Evolutionary conservation across 192 early-diverging fungal species (phyloP), one percentile per base, ranked within the genome.

Genomic region (Backusella mclennaniae): DNA sequence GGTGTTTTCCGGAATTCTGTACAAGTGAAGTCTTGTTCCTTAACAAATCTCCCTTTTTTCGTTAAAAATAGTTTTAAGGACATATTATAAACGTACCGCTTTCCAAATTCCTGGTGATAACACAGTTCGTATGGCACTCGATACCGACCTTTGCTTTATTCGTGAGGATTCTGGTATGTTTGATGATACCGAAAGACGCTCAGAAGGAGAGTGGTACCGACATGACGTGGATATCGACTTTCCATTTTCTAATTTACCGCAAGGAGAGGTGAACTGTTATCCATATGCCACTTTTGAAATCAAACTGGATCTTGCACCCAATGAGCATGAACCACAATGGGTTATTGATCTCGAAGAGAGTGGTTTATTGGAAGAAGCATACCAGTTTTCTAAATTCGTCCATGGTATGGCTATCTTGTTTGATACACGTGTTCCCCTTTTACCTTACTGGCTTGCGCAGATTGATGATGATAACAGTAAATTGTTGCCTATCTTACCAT

Each of bases 71-170:
- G 87, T 95, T 9, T 83, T 97, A 72, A 88, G 97, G 72, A 95
- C 96, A 12, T 94, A 95, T 77, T 99, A 98, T 87, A 97, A 97
- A 82, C 91, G 98, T 74, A 97, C 96, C 9, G 98, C 98, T 14
- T 99, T 99, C 88, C 98, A 99, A 84, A 88, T 99, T 35, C 98
- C 98, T 4, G 96, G 95, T 19, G 98, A 99, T 84, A 88, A 93
- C 3, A 85, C 92, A 19, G 97, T 98, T 69, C 92, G 98, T 38
- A 95, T 99, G 59, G 96, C 96, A 29, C 86, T 99, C 6, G 98
- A 99, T 80, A 96, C 97, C 0, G 95, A 99, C 77, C 86, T 99
- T 73, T 93, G 93, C 73, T 94, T 98, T 88, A 93, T 98, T 74
- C 95, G 98, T 36, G 98, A 99, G 78, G 98, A 99, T 83, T 87